Evolutionary conservation across 2,329 filamentous ascomycete genomes (phyloP), one percentile per base, ranked within the genome.

Genomic region (Dothideomycetes sp.): DNA sequence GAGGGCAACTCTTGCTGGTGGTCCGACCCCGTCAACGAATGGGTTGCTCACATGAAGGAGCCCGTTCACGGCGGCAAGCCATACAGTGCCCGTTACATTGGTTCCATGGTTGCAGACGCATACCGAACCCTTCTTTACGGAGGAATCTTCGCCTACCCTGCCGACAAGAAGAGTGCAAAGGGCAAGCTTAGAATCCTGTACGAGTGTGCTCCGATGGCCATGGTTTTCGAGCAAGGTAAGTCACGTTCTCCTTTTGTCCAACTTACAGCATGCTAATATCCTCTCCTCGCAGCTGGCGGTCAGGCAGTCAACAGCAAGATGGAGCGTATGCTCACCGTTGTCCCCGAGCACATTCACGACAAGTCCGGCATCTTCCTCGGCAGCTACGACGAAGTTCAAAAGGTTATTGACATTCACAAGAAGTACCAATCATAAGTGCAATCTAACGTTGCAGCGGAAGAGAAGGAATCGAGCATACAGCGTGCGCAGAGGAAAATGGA

Each of bases 1-100:
- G 91, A 98, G 73, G 91, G 91, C 51, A 98, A 98, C 74, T 89
- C 83, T 51, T 69, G 91, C 49, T 96, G 95, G 75, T 98, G 91
- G 91, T 79, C 88, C 48, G 83, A 93, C 34, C 75, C 78, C 49
- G 85, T 87, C 55, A 85, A 85, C 65, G 70, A 78, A 52, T 98
- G 94, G 72, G 87, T 94, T 65, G 75, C 91, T 61, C 82, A 79
- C 40, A 72, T 98, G 57, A 98, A 98, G 70, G 76, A 74, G 59
- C 84, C 87, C 4, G 70, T 76, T 51, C 66, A 64, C 41, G 66
- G 73, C 44, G 81, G 78, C 49, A 95, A 94, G 70, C 91, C 91
- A 30, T 96, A 98, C 68, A 93, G 84, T 57, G 75, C 89, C 11
- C 76, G 91, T 53, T 98, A 98, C 64, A 98, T 98, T 52, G 89